Percentiles rank a stretch among this genome's conserved stretches.
Evolutionary conservation across 2,329 filamentous ascomycete genomes (phyloP).

Genomic region (Alternaria hordeiaustralica): DNA sequence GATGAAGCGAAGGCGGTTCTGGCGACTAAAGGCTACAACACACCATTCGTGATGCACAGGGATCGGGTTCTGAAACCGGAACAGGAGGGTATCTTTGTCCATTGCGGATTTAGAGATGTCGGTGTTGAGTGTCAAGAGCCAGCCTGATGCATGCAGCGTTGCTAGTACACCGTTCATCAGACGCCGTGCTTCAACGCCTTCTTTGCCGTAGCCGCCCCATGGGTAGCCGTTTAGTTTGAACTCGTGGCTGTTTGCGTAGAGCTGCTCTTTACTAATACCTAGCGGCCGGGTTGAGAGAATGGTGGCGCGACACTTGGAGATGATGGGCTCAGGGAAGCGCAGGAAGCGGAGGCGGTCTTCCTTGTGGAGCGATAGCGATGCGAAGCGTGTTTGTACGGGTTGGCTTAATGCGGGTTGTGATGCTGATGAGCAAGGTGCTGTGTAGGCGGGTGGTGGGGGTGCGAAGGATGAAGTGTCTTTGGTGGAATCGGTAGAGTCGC

Average conservation of each 20-base stretch:
- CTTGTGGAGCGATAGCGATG: constrained; percentile 32
- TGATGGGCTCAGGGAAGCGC: constrained; percentile 39
- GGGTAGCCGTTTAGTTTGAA: constrained; percentile 49
- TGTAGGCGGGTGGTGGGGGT: constrained; percentile 17
- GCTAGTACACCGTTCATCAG: constrained; percentile 42
- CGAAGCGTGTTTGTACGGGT: constrained; percentile 30
- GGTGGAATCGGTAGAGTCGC: constrained; percentile 4
- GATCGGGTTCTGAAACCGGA: constrained; percentile 44
- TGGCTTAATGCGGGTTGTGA: background rate
- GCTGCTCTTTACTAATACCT: constrained; percentile 41
- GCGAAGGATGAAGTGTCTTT: background rate
- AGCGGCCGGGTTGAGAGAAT: constrained; percentile 32
- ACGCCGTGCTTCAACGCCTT: constrained; percentile 39
- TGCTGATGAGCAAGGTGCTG: constrained; percentile 7
- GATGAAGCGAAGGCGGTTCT: constrained; percentile 41
- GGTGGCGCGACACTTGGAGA: constrained; percentile 33
- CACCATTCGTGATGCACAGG: constrained; percentile 50
- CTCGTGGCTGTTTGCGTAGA: constrained; percentile 45
- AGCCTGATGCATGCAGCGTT: constrained; percentile 36
- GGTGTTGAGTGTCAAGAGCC: constrained; percentile 48
- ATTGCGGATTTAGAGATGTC: constrained; percentile 43
- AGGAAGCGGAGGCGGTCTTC: constrained; percentile 43
- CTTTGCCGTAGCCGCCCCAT: constrained; percentile 38
- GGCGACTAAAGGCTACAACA: constrained; percentile 42
- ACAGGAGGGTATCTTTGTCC: constrained; percentile 45